phyloP scores from a whole-genome alignment of 164 flowering plant species.

The Cinnamomum micranthum region DNA sequence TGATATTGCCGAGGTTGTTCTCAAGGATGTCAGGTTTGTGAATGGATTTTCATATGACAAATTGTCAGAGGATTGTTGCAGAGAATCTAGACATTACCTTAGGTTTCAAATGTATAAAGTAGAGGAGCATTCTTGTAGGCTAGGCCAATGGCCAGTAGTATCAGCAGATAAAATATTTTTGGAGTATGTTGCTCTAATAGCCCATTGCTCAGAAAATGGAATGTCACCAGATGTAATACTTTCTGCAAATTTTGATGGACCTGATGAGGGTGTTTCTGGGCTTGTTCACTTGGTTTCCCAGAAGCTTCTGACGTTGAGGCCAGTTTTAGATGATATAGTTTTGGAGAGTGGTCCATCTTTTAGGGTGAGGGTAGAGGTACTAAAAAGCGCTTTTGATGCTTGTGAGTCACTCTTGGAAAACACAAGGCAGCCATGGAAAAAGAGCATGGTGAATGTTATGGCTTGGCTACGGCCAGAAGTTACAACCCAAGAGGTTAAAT shows the following conservation, averaged over 20 bases:
- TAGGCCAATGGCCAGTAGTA: constrained; percentile 81
- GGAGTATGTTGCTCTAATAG: constrained; percentile 37
- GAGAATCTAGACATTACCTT: constrained; percentile 30
- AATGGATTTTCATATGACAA: constrained; percentile 30
- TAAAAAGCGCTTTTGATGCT: constrained; percentile 58
- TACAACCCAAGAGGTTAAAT: constrained; percentile 55
- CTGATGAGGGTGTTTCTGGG: constrained; percentile 73
- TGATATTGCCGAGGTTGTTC: constrained; percentile 70
- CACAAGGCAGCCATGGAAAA: constrained; percentile 66
- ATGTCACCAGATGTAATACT: constrained; percentile 33
- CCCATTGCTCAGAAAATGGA: constrained; percentile 10
- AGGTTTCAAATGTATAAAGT: constrained; percentile 50
- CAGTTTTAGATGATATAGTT: constrained; percentile 30
- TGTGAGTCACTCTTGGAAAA: constrained; percentile 63
- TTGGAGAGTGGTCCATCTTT: constrained; percentile 31
- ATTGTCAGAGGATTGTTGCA: constrained; percentile 23
- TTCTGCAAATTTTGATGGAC: constrained; percentile 73
- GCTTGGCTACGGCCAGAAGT: constrained; percentile 91
- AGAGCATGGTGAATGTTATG: constrained; percentile 86
- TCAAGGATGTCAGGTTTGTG: constrained; percentile 36
- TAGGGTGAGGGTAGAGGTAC: constrained; percentile 67
- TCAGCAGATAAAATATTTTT: constrained; percentile 36
- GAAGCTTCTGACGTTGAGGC: constrained; percentile 60
- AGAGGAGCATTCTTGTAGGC: constrained; percentile 41
- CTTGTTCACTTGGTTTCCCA: constrained; percentile 70